Base-by-base conservation (phyloP, 345 rosid genomes). In the Camelina sativa region DNA sequence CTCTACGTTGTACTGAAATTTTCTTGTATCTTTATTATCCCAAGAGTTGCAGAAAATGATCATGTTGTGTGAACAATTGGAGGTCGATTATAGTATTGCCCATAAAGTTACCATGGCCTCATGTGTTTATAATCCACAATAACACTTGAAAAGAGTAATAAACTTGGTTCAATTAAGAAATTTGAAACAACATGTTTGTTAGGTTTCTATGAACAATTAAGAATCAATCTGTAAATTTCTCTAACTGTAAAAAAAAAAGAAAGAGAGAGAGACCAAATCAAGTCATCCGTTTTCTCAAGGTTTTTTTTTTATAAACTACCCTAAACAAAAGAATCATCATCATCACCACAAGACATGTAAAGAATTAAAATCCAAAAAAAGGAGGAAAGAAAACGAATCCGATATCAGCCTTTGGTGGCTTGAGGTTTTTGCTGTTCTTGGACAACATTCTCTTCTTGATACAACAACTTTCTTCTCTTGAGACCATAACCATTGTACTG, bases 401-500 rank as follows among this genome's bases (percentile, higher is more conserved):
- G 51, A 61, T 75, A 38, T 25, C 30, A 35, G 7, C 75, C 79
- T 67, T 80, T 70, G 61, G 86, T 79, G 47, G 83, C 78, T 54
- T 58, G 88, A 40, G 93, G 77, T 51, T 84, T 85, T 71, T 79
- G 86, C 22, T 62, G 79, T 54, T 76, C 79, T 62, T 76, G 79
- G 60, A 84, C 55, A 65, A 82, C 50, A 60, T 66, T 82, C 20
- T 91, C 92, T 71, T 88, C 96, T 40, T 73, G 57, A 76, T 85
- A 83, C n/a, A 86, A 82, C 81, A 92, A 66, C 71, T 88, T 76
- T 79, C 97, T 88, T 76, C 85, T 87, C 76, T 81, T 87, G 19
- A 85, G 84, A 51, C 87, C 88, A 17, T 86, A 86, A 22, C 89
- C 96, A 62, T 88, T 91, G 82, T 90, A 90, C 74, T 81, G 92